A percentile compares a stretch with the other conserved stretches of the same genome.
Evolutionary conservation across 2,329 filamentous ascomycete genomes (phyloP).

Genomic region (Apiospora marii): DNA sequence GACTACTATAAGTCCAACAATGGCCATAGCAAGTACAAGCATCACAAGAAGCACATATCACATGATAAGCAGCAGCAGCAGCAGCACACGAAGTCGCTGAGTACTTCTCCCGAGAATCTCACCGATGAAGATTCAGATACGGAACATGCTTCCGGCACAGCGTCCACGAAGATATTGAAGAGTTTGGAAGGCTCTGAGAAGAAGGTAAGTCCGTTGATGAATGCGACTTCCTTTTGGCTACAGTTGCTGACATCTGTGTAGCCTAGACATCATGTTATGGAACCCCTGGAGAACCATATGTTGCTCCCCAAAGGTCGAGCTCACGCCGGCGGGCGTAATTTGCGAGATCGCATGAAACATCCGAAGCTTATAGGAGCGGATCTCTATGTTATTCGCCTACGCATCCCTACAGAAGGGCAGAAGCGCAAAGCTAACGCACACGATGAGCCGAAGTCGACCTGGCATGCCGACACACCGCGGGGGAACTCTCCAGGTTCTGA

Average conservation of each 20-base stretch:
- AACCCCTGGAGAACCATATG: constrained; percentile 36
- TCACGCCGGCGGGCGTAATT: constrained; percentile 24
- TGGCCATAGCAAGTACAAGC: constrained; percentile 34
- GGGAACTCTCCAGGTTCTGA: not conserved
- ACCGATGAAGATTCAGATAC: not conserved
- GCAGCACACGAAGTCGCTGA: constrained; percentile 6
- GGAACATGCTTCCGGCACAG: not conserved
- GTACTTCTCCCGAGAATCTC: not conserved
- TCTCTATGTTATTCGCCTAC: constrained; percentile 57
- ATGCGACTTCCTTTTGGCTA: not conserved
- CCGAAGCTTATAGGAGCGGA: constrained; percentile 57
- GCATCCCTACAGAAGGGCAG: constrained; percentile 29
- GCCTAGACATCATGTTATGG: constrained; percentile 38
- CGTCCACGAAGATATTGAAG: not conserved
- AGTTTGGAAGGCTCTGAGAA: not conserved
- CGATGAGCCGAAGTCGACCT: constrained; percentile 5
- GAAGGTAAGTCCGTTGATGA: not conserved
- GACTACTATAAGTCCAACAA: not conserved
- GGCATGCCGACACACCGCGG: not conserved
- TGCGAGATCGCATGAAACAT: constrained; percentile 52
- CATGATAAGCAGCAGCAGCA: constrained; percentile 33
- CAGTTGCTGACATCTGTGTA: not conserved
- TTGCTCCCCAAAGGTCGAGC: constrained; percentile 26
- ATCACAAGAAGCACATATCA: constrained; percentile 25
- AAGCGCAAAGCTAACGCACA: not conserved